A percentile compares a stretch with the other conserved stretches of the same genome.
Conservation (phyloP, 202 grass and related monocot genomes). For the Bolboschoenoplectus hybrid region DNA sequence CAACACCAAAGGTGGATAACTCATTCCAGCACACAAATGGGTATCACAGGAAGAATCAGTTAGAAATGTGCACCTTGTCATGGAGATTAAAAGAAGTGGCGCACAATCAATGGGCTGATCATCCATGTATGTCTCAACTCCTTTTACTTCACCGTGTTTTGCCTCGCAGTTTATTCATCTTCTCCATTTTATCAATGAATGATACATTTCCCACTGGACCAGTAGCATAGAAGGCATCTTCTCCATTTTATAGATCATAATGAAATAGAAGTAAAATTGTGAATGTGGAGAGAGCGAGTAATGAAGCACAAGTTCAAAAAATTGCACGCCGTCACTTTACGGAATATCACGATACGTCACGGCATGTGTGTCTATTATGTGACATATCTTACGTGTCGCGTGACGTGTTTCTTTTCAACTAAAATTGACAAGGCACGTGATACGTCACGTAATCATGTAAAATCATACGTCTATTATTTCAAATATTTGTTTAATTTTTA, state of each 20-base stretch:
- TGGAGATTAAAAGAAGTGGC: background rate
- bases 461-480: too few relatives aligned
- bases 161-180: background rate
- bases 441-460: too few relatives aligned
- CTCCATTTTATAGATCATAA: background rate
- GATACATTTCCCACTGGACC: background rate
- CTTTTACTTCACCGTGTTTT: background rate
- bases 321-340: too few relatives aligned
- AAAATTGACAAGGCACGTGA: too few relatives aligned
- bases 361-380: too few relatives aligned
- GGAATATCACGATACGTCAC: too few relatives aligned
- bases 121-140: background rate
- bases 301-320: background rate
- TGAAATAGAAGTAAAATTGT: background rate
- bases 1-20: background rate
- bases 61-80: slow-evolving; percentile 1
- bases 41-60: background rate
- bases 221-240: background rate
- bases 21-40: background rate
- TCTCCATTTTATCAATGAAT: background rate
- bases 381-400: too few relatives aligned
- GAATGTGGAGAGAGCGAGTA: background rate
- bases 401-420: too few relatives aligned
- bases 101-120: background rate
- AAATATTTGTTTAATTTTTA: too few relatives aligned